Conservation (phyloP, 345 rosid species). For the Ailanthus altissimus region DNA sequence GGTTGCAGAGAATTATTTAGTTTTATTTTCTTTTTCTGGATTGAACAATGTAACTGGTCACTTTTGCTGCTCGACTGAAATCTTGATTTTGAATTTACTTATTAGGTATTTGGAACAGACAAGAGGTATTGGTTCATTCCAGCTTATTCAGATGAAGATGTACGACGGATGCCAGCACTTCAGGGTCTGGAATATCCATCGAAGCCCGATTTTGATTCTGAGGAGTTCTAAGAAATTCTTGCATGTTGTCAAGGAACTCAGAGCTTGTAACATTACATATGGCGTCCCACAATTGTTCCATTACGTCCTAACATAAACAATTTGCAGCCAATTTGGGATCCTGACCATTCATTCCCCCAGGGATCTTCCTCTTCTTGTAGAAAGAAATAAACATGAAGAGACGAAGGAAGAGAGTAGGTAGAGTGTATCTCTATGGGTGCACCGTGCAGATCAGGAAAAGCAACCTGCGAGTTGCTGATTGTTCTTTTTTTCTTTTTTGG, state of each 20-base stretch:
- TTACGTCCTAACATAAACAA: constrained; percentile 18
- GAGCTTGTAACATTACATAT: constrained; percentile 29
- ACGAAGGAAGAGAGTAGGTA: neutral
- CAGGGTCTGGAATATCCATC: constrained; percentile 94
- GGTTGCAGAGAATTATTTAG: neutral
- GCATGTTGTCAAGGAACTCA: constrained; percentile 9
- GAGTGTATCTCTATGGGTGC: neutral
- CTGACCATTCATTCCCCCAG: constrained; percentile 27
- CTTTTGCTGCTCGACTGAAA: neutral
- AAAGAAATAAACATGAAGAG: constrained; percentile 21
- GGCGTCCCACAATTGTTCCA: constrained; percentile 10
- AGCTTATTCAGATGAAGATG: constrained; percentile 80
- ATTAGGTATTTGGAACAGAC: constrained; percentile 89
- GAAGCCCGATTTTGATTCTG: constrained; percentile 74
- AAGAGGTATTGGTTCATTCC: constrained; percentile 82
- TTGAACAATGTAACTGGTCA: neutral
- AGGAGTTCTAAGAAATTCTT: constrained; percentile 51
- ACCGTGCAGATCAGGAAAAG: constrained; percentile 10
- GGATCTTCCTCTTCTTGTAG: neutral
- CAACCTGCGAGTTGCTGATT: constrained; percentile 9
- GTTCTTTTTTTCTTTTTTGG: constrained; percentile 2
- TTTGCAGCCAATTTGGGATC: constrained; percentile 20
- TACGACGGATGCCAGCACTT: constrained; percentile 80
- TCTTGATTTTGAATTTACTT: constrained; percentile 13
- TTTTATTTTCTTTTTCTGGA: neutral